Evolutionary conservation across 2,329 filamentous ascomycete species (phyloP), one percentile per base, ranked within the genome.

Genomic region (Clonostachys byssicola): DNA sequence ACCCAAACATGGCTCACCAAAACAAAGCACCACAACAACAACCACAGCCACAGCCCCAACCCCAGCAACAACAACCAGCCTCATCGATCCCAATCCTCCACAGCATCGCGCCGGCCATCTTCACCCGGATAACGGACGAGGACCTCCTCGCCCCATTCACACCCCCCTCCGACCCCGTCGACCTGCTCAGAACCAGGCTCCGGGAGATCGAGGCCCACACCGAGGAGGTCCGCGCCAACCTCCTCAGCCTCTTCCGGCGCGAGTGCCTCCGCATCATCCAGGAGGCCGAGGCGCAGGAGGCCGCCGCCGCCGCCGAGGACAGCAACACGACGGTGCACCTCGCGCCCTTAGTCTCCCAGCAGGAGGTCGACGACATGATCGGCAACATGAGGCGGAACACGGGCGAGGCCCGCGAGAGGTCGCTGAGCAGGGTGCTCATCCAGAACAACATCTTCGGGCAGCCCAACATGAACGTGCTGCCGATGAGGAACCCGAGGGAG

Each of bases 241-340:
- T 67, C 18, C 45, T 59, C 40, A 48, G 55, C 16, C 53, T 66
- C 8, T 51, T 56, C 42, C 52, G 54, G 33, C 63, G 60, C 34
- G 64, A 69, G 45, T 58, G 55, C 48, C 48, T 57, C n/a, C 66
- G 66, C 46, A 52, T 67, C 46, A 44, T 53, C 17, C 56, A 54
- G 44, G 47, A 54, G 7, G 53, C 52, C 9, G 50, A 48, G 8
- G 52, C 47, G 38, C 52, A 53, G 12, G 56, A 61, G 8, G 43
- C 43, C 36, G 20, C 47, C 18, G 30, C 18, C 33, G 16, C 12
- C 16, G 34, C 30, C 13, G n/a, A 44, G n/a, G 13, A n/a, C n/a
- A 9, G 17, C 41, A 20, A 43, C 33, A 34, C 20, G 5, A n/a
- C 17, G 14, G 16, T 38, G 38, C 10, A n/a, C 17, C 14, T 18